Conservation (phyloP, 208 protist species). For the Crithidia brevicula region DNA sequence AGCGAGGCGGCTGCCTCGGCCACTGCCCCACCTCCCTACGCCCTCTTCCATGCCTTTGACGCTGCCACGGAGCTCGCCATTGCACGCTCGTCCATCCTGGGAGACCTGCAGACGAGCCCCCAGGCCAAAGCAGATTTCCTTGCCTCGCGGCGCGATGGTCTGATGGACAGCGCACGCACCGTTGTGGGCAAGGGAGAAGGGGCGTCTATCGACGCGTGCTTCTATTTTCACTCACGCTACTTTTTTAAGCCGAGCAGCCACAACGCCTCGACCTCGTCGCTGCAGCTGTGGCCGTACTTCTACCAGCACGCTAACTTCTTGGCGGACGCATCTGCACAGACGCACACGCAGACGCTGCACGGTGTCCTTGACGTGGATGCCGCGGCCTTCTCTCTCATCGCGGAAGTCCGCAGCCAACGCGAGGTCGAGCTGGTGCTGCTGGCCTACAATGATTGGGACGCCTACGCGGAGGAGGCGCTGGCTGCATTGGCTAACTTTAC, state of each 20-base stretch:
- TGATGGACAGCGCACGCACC: background rate
- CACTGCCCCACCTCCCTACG: constrained; percentile 2
- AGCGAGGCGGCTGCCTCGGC: background rate
- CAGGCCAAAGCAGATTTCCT: too few species aligned
- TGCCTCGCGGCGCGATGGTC: background rate
- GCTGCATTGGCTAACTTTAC: constrained; percentile 13
- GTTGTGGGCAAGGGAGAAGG: background rate
- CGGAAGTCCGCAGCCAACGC: background rate
- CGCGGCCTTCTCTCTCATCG: constrained; percentile 1
- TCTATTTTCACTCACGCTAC: constrained; percentile 7
- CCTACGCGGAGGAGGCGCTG: constrained; percentile 34
- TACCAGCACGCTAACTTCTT: constrained; percentile 27
- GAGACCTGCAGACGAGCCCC: too few species aligned
- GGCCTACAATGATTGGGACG: constrained; percentile 67
- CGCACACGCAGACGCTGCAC: background rate
- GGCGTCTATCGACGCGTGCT: background rate
- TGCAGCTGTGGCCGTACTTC: constrained; percentile 39
- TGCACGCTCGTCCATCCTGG: background rate
- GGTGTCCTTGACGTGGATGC: constrained; percentile 53
- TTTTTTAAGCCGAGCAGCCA: background rate
- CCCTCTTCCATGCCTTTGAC: constrained; percentile 18
- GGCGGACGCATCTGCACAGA: background rate
- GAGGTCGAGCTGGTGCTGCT: constrained; percentile 53
- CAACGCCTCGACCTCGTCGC: background rate
- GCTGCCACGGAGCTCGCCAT: background rate